Evolutionary conservation across 1,284 basidiomycete species (phyloP).

Genomic region (Taiwanofungus camphoratus): DNA sequence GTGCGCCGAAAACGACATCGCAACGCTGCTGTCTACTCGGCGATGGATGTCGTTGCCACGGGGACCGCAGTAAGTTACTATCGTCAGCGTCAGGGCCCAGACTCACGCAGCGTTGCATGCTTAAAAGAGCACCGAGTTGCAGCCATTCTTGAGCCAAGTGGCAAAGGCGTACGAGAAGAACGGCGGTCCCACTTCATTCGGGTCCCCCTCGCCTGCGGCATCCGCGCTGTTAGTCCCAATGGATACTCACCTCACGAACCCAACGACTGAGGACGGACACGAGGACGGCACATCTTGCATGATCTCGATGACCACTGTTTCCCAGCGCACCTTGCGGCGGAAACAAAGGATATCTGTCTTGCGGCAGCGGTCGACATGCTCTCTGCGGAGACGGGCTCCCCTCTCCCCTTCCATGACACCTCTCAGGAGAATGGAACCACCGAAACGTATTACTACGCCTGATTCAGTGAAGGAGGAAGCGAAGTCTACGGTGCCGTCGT

Average conservation of each 20-base stretch:
- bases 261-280: background rate
- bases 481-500: background rate
- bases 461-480: background rate
- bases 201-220: background rate
- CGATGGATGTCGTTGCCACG: constrained; percentile 24
- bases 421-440: constrained; percentile 7
- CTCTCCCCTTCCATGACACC: constrained; percentile 17
- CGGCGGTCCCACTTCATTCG: constrained; percentile 5
- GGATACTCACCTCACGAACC: no score
- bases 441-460: background rate
- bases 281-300: constrained; percentile 16
- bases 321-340: constrained; percentile 33
- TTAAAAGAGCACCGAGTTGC: constrained; percentile 13
- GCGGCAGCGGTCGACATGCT: constrained; percentile 34
- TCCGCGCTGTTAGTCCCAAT: background rate
- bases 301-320: constrained; percentile 17
- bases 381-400: constrained; percentile 30
- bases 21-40: constrained; percentile 22
- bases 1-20: constrained; percentile 20
- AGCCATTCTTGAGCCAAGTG: constrained; percentile 16
- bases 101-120: constrained; percentile 1
- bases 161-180: constrained; percentile 13
- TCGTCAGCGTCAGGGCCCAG: constrained; percentile 6
- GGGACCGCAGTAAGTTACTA: constrained; percentile 26
- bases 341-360: constrained; percentile 32